These are phyloP conservation scores for Solanum tacnaense DNA, from an alignment of 257 asterid genomes.

Conservation along the genomic window DNA sequence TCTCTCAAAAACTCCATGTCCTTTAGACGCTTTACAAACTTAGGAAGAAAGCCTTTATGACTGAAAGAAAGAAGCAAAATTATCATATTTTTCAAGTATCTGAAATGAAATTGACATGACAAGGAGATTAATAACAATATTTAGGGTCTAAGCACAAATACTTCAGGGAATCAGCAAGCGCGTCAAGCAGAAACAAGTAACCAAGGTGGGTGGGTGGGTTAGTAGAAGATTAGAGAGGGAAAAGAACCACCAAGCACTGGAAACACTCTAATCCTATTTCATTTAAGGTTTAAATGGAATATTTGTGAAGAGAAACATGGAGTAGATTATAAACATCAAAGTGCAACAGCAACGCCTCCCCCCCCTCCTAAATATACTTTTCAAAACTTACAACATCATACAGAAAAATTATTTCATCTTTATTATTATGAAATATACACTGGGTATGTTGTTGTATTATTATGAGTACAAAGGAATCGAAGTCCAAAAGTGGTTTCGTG, in stretches of 20 bases:
- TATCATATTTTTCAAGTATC: neutral
- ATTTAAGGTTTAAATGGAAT: neutral
- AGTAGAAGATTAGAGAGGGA: neutral
- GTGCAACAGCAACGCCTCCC: neutral
- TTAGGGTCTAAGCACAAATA: neutral
- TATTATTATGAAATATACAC: neutral
- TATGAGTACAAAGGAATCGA: neutral
- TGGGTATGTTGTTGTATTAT: neutral
- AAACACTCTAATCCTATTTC: neutral
- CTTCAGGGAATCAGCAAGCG: neutral
- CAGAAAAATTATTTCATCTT: neutral
- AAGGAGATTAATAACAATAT: neutral
- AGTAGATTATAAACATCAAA: neutral
- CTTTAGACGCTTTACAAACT: conserved; percentile 56
- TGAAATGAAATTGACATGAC: neutral
- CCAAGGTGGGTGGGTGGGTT: no score
- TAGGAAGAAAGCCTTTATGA: conserved; percentile 79
- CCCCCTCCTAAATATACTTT: neutral
- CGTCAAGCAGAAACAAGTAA: neutral
- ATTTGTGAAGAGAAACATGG: neutral
- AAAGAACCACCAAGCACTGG: neutral
- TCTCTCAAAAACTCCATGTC: conserved; percentile 75
- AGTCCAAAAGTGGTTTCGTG: neutral
- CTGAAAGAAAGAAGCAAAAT: conserved; percentile 25
- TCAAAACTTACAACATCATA: neutral